A percentile compares a stretch with the other conserved stretches of the same genome.
Evolutionary conservation across 352 stramenopile species (phyloP).

Genomic region (Phytophthora niederhauseri): DNA sequence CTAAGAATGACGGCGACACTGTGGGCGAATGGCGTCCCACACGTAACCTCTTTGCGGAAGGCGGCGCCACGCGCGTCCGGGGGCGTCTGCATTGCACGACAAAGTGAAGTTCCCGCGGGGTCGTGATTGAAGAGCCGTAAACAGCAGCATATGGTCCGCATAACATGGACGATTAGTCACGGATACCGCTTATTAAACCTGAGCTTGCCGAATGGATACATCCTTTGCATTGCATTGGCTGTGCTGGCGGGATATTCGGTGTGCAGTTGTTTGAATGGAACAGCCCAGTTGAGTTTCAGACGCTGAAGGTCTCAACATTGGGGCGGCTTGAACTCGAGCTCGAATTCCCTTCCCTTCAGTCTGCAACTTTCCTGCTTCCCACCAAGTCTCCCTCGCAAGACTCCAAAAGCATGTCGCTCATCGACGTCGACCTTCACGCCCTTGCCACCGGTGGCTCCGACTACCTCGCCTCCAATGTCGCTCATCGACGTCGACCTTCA

Average conservation of each 20-base stretch:
- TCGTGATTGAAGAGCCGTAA: conserved; percentile 1
- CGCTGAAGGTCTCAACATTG: background rate
- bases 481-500: conserved; percentile 17
- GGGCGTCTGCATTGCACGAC: background rate
- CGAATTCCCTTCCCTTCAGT: background rate
- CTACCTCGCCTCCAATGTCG: conserved; percentile 14
- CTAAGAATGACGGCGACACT: background rate
- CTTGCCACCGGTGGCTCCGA: conserved; percentile 8
- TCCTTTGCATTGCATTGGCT: background rate
- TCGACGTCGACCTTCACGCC: conserved; percentile 16
- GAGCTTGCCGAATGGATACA: background rate
- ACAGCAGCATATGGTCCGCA: background rate
- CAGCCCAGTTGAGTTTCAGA: background rate
- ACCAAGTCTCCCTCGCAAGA: conserved; percentile 5
- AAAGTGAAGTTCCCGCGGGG: background rate
- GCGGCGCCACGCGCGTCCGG: no score
- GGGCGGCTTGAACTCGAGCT: no score
- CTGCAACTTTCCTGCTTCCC: conserved; percentile 8
- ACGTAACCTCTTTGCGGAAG: background rate
- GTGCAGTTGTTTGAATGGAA: conserved; percentile 1
- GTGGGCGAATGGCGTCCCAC: background rate
- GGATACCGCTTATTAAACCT: background rate
- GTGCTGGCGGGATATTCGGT: background rate
- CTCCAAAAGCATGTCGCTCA: conserved; percentile 2
- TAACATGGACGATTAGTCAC: background rate